Conservation (phyloP, 495 filamentous ascomycete genomes). For the Sporormia fimetaria region DNA sequence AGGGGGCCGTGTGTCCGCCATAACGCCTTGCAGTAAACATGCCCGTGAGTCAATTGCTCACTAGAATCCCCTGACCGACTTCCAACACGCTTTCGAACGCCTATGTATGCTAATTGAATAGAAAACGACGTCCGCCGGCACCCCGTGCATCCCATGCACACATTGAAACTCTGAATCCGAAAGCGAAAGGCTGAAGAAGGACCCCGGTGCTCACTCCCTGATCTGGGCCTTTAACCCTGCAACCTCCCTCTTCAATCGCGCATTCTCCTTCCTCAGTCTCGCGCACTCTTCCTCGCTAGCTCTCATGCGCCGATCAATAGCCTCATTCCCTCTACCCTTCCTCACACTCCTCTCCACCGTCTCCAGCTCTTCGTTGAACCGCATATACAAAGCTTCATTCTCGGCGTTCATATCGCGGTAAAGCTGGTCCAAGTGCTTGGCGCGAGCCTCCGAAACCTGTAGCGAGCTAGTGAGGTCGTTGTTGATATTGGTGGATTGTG, state of each 20-base stretch:
- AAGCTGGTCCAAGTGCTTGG: constrained; percentile 73
- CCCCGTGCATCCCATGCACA: too few species aligned
- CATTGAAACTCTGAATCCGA: too few species aligned
- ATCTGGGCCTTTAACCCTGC: constrained; percentile 30
- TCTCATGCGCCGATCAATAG: constrained; percentile 54
- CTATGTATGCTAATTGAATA: too few species aligned
- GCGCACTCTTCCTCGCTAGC: constrained; percentile 57
- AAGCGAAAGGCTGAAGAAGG: too few species aligned
- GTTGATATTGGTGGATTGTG: constrained; percentile 49
- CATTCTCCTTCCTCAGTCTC: constrained; percentile 70
- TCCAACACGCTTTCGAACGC: too few species aligned
- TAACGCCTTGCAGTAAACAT: too few species aligned
- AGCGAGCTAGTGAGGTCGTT: constrained; percentile 59
- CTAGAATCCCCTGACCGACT: too few species aligned
- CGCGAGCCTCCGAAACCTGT: constrained; percentile 61
- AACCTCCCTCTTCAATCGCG: constrained; percentile 49
- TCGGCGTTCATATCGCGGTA: constrained; percentile 83
- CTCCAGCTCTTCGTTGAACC: constrained; percentile 80
- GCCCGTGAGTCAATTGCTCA: too few species aligned
- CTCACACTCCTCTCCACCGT: constrained; percentile 70
- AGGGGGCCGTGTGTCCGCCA: too few species aligned
- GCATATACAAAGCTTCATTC: constrained; percentile 88
- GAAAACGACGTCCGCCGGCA: too few species aligned
- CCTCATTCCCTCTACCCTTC: constrained; percentile 60
- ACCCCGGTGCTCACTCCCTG: constrained; percentile 23